Conservation (phyloP, 2,329 filamentous ascomycete genomes). For the Fusarium dlaminii region DNA sequence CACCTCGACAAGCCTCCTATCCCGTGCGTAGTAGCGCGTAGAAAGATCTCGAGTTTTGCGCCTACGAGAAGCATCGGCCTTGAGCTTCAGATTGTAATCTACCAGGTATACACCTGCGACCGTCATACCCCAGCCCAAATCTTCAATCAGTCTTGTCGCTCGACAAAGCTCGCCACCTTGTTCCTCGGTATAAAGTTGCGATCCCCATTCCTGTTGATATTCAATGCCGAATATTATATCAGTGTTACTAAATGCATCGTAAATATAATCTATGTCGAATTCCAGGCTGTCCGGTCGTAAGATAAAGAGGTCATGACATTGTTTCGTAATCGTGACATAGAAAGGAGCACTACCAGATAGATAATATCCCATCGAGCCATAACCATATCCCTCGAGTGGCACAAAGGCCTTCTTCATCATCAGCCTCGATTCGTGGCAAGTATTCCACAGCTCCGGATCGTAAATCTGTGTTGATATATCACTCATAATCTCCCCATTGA, state of each 20-base stretch:
- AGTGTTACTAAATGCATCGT: neutral
- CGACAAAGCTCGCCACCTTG: neutral
- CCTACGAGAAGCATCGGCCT: neutral
- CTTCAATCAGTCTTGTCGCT: rapidly evolving
- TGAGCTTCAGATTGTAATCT: neutral
- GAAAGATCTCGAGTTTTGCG: rapidly evolving
- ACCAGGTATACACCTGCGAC: neutral
- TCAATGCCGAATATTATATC: neutral
- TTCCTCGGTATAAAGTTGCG: neutral
- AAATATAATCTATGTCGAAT: neutral
- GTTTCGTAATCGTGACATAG: neutral
- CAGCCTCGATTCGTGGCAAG: neutral
- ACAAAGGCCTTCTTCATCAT: neutral
- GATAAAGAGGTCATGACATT: neutral
- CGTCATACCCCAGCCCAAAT: too few relatives aligned
- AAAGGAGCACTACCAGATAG: neutral
- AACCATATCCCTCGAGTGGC: rapidly evolving
- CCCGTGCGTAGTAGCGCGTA: neutral
- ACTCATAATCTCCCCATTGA: rapidly evolving
- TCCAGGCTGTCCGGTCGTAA: neutral
- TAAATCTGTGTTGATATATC: neutral
- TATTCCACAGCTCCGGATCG: neutral
- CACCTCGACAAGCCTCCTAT: neutral
- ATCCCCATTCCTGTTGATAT: neutral
- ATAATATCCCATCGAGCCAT: neutral